A percentile compares a stretch with the other conserved stretches of the same genome.
Evolutionary conservation across 768 basidiomycete species (phyloP).

Genomic region (Leucocoprinus sp.): DNA sequence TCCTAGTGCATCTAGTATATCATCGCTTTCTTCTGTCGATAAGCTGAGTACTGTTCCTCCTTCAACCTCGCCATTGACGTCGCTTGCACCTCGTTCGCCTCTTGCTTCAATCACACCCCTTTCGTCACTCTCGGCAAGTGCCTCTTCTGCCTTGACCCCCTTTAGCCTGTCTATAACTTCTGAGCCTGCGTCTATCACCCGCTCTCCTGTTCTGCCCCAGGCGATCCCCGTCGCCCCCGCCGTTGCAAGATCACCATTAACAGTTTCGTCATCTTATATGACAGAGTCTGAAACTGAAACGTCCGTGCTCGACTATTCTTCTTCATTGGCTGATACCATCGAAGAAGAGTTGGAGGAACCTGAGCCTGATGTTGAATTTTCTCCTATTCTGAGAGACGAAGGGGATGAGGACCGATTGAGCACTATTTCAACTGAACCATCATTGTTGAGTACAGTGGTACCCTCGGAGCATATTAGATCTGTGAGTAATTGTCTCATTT

Average conservation of each 20-base stretch:
- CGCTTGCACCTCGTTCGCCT: conserved; percentile 17
- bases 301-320: conserved; percentile 20
- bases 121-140: conserved; percentile 27
- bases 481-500: conserved; percentile 24
- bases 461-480: conserved; percentile 16
- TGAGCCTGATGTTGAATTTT: conserved; percentile 9
- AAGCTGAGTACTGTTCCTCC: conserved; percentile 38
- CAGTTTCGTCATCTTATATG: conserved; percentile 26
- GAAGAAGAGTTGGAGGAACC: conserved; percentile 12
- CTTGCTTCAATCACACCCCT: conserved; percentile 32
- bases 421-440: conserved; percentile 44
- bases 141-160: conserved; percentile 25
- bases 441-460: conserved; percentile 41
- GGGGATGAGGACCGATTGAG: conserved; percentile 18
- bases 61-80: conserved; percentile 19
- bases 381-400: conserved; percentile 11
- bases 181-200: conserved; percentile 9
- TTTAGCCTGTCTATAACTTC: conserved; percentile 24
- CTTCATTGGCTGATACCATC: conserved; percentile 24
- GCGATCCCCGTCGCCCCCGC: not conserved
- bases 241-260: conserved; percentile 26
- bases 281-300: conserved; percentile 32
- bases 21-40: conserved; percentile 33
- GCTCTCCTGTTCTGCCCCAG: conserved; percentile 1
- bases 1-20: conserved; percentile 50